Percentiles rank a stretch among this genome's conserved stretches.
These are phyloP conservation scores for Aureobasidium zeae DNA, from an alignment of 2,329 filamentous ascomycete genomes.

Conservation along the genomic window DNA sequence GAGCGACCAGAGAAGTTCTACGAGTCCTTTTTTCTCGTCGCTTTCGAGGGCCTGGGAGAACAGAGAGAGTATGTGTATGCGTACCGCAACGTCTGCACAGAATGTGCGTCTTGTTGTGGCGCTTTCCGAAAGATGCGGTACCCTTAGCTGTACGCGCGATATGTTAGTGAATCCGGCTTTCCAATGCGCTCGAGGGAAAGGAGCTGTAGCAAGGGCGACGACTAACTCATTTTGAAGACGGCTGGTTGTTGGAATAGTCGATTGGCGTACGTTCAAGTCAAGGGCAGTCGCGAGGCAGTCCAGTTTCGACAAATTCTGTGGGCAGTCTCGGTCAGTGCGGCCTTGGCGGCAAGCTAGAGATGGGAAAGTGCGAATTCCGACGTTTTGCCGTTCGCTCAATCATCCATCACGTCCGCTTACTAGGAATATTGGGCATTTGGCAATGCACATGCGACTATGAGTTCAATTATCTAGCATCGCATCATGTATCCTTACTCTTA, in stretches of 20 bases:
- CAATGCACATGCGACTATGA: background rate
- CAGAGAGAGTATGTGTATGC: conserved; percentile 40
- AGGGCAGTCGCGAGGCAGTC: too few relatives aligned
- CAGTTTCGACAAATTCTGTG: background rate
- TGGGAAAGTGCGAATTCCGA: conserved; percentile 4
- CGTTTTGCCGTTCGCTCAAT: background rate
- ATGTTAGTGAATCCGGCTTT: conserved; percentile 36
- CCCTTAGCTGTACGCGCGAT: conserved; percentile 51
- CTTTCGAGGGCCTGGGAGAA: background rate
- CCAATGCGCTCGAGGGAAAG: conserved; percentile 3
- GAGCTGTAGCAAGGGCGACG: background rate
- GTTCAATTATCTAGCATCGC: too few relatives aligned
- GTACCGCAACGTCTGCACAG: conserved; percentile 97
- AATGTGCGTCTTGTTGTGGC: conserved; percentile 98
- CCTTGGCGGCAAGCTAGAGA: too few relatives aligned
- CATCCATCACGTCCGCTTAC: background rate
- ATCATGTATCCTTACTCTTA: background rate
- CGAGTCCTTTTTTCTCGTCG: background rate
- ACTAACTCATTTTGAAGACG: conserved; percentile 20
- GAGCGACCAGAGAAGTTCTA: background rate
- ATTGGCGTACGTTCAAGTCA: too few relatives aligned
- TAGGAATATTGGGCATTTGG: background rate
- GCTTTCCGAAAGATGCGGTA: conserved; percentile 64
- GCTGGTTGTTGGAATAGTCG: too few relatives aligned
- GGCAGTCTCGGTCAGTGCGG: too few relatives aligned